These are phyloP conservation scores for Metarhizium album DNA, from an alignment of 2,329 filamentous ascomycete species.

Conservation along the genomic window DNA sequence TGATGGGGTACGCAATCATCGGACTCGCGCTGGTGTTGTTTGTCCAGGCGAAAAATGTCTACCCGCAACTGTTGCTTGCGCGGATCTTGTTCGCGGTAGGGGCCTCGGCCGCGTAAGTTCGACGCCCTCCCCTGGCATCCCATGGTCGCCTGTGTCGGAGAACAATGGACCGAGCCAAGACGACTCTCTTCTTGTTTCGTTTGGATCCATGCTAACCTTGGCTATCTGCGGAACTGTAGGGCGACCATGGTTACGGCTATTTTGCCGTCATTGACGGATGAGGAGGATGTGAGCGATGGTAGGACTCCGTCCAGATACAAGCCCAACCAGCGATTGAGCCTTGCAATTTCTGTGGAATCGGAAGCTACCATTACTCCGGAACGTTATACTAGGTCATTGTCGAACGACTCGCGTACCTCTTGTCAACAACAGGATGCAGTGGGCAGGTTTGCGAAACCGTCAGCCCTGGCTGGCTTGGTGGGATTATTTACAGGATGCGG, in stretches of 20 bases:
- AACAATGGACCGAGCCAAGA: constrained; percentile 1
- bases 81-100: constrained; percentile 83
- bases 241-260: constrained; percentile 97
- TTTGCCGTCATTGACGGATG: constrained; percentile 59
- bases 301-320: constrained; percentile 20
- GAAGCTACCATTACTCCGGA: constrained; percentile 66
- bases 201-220: background rate
- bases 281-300: constrained; percentile 23
- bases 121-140: no score
- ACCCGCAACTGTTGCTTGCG: constrained; percentile 77
- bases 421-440: constrained; percentile 13
- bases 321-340: constrained; percentile 40
- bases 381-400: constrained; percentile 33
- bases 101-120: constrained; percentile 67
- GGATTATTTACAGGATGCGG: constrained; percentile 89
- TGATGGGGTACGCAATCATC: constrained; percentile 73
- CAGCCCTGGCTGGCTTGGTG: constrained; percentile 72
- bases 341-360: constrained; percentile 59
- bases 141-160: background rate
- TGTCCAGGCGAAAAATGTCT: constrained; percentile 78
- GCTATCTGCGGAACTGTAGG: constrained; percentile 19
- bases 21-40: constrained; percentile 67
- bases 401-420: constrained; percentile 15
- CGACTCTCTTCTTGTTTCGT: background rate
- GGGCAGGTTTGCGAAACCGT: constrained; percentile 33